phyloP scores from a whole-genome alignment of 495 filamentous ascomycete species.

The Viridothelium virens region DNA sequence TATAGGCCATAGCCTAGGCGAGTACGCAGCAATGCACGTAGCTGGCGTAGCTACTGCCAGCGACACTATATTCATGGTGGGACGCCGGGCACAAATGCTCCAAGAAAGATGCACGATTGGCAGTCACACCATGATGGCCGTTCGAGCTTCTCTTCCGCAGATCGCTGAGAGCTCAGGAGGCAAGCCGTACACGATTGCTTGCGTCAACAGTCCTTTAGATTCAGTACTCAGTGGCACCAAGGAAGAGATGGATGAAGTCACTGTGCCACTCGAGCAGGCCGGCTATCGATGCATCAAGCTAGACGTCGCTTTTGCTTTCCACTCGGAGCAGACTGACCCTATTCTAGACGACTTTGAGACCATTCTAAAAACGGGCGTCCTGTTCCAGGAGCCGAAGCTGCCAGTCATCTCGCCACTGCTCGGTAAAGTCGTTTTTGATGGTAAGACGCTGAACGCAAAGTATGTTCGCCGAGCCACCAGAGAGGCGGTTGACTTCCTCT shows the following conservation, averaged over 20 bases:
- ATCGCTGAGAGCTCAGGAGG: constrained; percentile 17
- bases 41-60: constrained; percentile 21
- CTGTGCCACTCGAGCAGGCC: constrained; percentile 12
- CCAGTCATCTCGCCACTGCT: constrained; percentile 66
- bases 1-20: constrained; percentile 32
- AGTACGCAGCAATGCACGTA: constrained; percentile 27
- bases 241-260: constrained; percentile 20
- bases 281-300: constrained; percentile 43
- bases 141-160: constrained; percentile 12
- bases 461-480: constrained; percentile 63
- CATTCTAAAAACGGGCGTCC: constrained; percentile 45
- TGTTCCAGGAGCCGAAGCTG: constrained; percentile 52
- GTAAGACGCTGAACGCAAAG: constrained; percentile 45
- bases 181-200: constrained; percentile 32
- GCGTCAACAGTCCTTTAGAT: constrained; percentile 31
- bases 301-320: constrained; percentile 71
- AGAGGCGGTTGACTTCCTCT: constrained; percentile 65
- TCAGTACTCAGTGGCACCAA: constrained; percentile 32
- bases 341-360: constrained; percentile 61
- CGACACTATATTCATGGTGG: constrained; percentile 24
- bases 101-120: constrained; percentile 14
- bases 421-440: constrained; percentile 49
- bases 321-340: constrained; percentile 69
- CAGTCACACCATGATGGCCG: constrained; percentile 32
- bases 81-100: constrained; percentile 20